Evolutionary conservation across 108 stramenopile genomes (phyloP).

Genomic region (Cyclotella cryptica): DNA sequence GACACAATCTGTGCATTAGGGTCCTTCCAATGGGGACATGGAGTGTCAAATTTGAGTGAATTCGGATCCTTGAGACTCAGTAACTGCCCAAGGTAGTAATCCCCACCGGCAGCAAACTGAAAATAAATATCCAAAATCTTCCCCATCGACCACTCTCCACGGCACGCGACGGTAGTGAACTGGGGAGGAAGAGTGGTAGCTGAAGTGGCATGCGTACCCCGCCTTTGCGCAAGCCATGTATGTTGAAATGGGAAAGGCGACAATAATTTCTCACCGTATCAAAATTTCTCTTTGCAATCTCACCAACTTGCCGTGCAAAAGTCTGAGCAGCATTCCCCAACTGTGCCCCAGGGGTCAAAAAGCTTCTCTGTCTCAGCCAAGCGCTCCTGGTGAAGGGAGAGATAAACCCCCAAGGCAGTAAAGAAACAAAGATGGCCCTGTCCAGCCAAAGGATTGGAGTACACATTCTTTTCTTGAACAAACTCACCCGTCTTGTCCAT

Average conservation of each 20-base stretch:
- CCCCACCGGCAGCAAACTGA: slow-evolving; percentile 46
- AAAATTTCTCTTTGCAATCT: slow-evolving; percentile 6
- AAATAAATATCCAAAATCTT: slow-evolving; percentile 55
- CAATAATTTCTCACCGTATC: slow-evolving; percentile 2
- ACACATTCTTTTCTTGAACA: not conserved
- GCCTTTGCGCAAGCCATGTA: slow-evolving; percentile 56
- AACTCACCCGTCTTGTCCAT: not conserved
- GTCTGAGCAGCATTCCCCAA: slow-evolving; percentile 20
- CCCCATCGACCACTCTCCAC: slow-evolving; percentile 58
- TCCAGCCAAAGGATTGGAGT: slow-evolving; percentile 31
- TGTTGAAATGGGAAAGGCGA: slow-evolving; percentile 27
- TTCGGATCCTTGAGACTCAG: slow-evolving; percentile 43
- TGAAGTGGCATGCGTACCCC: slow-evolving; percentile 38
- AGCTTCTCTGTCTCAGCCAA: slow-evolving; percentile 23
- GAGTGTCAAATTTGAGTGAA: slow-evolving; percentile 29
- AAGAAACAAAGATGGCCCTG: slow-evolving; percentile 20
- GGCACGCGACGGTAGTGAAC: slow-evolving; percentile 40
- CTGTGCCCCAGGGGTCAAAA: slow-evolving; percentile 20
- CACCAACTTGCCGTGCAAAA: slow-evolving; percentile 25
- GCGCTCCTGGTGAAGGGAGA: slow-evolving; percentile 17
- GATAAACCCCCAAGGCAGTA: slow-evolving; percentile 31
- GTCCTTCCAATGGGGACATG: slow-evolving; percentile 45
- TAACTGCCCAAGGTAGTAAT: slow-evolving; percentile 50
- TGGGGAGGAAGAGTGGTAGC: slow-evolving; percentile 54
- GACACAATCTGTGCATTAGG: not conserved